These are phyloP conservation scores for Hydnum rufescens DNA, from an alignment of 768 basidiomycete species.

Conservation along the genomic window DNA sequence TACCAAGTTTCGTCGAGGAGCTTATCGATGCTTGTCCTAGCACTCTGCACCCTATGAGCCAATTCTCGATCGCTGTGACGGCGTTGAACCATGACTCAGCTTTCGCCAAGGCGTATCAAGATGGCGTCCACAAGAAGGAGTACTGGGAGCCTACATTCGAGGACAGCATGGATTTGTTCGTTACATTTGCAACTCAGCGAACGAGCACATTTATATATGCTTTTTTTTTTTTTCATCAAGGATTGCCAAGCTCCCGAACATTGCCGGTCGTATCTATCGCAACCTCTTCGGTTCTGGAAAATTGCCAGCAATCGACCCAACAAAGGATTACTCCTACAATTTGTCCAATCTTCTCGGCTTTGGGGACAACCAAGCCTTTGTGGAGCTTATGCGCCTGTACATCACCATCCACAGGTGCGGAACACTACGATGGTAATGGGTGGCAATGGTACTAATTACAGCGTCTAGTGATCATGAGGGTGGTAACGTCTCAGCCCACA, in stretches of 20 bases:
- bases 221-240: constrained; percentile 20
- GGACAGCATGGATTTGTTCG: constrained; percentile 56
- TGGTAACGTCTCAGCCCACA: constrained; percentile 93
- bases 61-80: constrained; percentile 90
- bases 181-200: constrained; percentile 8
- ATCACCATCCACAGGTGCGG: constrained; percentile 61
- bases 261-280: constrained; percentile 81
- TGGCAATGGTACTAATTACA: neutral
- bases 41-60: constrained; percentile 96
- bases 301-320: constrained; percentile 60
- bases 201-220: neutral
- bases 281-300: constrained; percentile 81
- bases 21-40: constrained; percentile 83
- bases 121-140: constrained; percentile 83
- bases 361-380: constrained; percentile 68
- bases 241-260: constrained; percentile 92
- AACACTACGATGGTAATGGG: neutral
- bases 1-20: constrained; percentile 93
- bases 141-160: constrained; percentile 94
- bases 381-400: constrained; percentile 89
- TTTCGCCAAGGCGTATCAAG: constrained; percentile 85
- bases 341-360: constrained; percentile 81
- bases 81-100: constrained; percentile 91
- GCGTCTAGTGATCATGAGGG: constrained; percentile 88
- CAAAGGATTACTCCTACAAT: constrained; percentile 81